Conservation (phyloP, 2,329 filamentous ascomycete genomes). For the Cercospora sp. region DNA sequence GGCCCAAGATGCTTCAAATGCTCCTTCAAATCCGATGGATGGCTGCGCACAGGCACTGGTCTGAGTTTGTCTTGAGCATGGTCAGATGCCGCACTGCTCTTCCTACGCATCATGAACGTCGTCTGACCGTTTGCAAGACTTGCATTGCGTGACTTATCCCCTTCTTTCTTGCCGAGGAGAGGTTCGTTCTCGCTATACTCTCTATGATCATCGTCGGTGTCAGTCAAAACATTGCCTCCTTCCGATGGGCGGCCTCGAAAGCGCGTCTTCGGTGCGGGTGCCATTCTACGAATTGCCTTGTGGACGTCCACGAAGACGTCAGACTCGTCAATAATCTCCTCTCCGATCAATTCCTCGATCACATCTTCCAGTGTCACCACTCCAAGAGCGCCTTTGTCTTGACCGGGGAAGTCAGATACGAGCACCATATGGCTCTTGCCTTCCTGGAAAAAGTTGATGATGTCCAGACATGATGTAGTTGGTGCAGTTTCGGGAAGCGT, state of each 20-base stretch:
- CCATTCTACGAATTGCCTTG: conserved; percentile 89
- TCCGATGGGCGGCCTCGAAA: conserved; percentile 26
- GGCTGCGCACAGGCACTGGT: conserved; percentile 48
- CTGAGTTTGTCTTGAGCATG: conserved; percentile 27
- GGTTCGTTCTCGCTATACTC: conserved; percentile 34
- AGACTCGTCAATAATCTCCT: conserved; percentile 99
- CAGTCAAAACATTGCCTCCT: conserved; percentile 20
- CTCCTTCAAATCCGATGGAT: conserved; percentile 57
- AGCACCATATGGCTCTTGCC: conserved; percentile 99
- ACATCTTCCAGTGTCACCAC: conserved; percentile 97
- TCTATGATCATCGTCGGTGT: conserved; percentile 26
- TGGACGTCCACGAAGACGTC: conserved; percentile 98
- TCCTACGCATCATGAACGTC: conserved; percentile 48
- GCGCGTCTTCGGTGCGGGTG: conserved; percentile 73
- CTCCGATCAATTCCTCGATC: conserved; percentile 96
- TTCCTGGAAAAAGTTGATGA: conserved; percentile 99
- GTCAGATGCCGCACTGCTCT: conserved; percentile 46
- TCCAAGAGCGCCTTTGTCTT: conserved; percentile 83
- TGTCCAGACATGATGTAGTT: conserved; percentile 94
- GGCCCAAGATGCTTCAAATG: conserved; percentile 65
- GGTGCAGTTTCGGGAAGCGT: conserved; percentile 93
- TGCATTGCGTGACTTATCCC: conserved; percentile 28
- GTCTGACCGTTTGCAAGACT: conserved; percentile 42
- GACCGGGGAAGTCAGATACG: conserved; percentile 87
- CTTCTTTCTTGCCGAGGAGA: conserved; percentile 29